Evolutionary conservation across 208 protist species (phyloP).

Genomic region (Trypanosoma caninum): DNA sequence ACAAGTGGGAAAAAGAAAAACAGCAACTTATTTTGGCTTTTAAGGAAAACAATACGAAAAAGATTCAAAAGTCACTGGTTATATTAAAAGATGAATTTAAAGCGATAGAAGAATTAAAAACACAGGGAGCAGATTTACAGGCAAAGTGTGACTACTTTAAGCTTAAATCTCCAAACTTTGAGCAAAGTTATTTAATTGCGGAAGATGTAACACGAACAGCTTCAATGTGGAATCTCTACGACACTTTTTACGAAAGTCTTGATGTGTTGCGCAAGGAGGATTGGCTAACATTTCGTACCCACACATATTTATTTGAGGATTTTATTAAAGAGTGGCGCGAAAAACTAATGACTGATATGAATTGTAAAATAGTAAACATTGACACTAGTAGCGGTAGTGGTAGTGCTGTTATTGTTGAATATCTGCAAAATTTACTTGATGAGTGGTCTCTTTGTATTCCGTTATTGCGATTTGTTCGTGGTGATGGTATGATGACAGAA

Average conservation of each 20-base stretch:
- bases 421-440: slow-evolving; percentile 66
- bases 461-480: slow-evolving; percentile 90
- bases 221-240: slow-evolving; percentile 83
- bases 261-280: slow-evolving; percentile 80
- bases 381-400: background rate
- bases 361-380: slow-evolving; percentile 3
- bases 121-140: slow-evolving; percentile 60
- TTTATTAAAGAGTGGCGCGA: slow-evolving; percentile 88
- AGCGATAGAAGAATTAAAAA: slow-evolving; percentile 79
- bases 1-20: slow-evolving; percentile 90
- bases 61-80: slow-evolving; percentile 46
- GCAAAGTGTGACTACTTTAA: slow-evolving; percentile 93
- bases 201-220: slow-evolving; percentile 63
- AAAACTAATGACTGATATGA: slow-evolving; percentile 33
- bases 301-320: slow-evolving; percentile 93
- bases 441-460: slow-evolving; percentile 70
- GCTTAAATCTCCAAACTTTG: slow-evolving; percentile 74
- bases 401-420: slow-evolving; percentile 42
- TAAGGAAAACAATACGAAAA: slow-evolving; percentile 53
- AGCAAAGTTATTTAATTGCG: slow-evolving; percentile 46
- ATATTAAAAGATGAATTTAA: slow-evolving; percentile 77
- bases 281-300: slow-evolving; percentile 94
- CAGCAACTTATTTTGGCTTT: slow-evolving; percentile 56
- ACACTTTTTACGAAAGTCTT: slow-evolving; percentile 75
- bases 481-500: slow-evolving; percentile 94